Percentiles rank a stretch among this genome's conserved stretches.
Evolutionary conservation across 2,329 filamentous ascomycete genomes (phyloP).

Genomic region (Penicillium sp.): DNA sequence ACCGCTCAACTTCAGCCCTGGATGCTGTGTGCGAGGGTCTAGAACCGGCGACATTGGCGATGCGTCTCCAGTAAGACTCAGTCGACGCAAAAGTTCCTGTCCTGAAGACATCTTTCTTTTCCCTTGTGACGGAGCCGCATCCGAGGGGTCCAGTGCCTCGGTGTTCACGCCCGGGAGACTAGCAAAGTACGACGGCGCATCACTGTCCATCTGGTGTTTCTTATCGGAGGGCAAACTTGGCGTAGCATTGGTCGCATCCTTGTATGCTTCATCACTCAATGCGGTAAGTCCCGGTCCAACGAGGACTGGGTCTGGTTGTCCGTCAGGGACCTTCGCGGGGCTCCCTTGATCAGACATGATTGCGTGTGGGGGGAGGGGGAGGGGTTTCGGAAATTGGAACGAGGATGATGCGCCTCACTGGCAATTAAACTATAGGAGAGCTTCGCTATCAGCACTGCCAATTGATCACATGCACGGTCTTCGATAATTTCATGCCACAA

Average conservation of each 20-base stretch:
- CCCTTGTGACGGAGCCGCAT: conserved; percentile 41
- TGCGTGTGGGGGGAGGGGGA: not conserved
- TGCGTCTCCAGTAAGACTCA: conserved; percentile 51
- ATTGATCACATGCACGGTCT: conserved; percentile 21
- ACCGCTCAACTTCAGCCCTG: conserved; percentile 62
- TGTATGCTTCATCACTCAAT: conserved; percentile 34
- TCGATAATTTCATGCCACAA: not conserved
- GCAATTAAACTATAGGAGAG: conserved; percentile 11
- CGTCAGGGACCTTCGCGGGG: conserved; percentile 31
- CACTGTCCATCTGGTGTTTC: conserved; percentile 21
- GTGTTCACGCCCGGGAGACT: conserved; percentile 29
- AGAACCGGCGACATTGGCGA: conserved; percentile 50
- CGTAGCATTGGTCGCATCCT: conserved; percentile 35
- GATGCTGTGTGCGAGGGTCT: conserved; percentile 60
- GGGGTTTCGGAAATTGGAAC: conserved; percentile 5
- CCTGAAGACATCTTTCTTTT: conserved; percentile 51
- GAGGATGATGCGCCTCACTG: conserved; percentile 3
- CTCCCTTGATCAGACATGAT: conserved; percentile 36
- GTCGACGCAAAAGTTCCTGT: conserved; percentile 57
- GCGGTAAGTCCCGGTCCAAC: conserved; percentile 35
- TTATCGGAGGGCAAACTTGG: conserved; percentile 32
- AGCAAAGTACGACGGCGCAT: conserved; percentile 38
- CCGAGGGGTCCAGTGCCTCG: conserved; percentile 23
- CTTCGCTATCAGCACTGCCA: conserved; percentile 9
- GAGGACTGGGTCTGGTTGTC: conserved; percentile 36